Evolutionary conservation across 139 green algal genomes (phyloP).

Genomic region (Closterium sp.): DNA sequence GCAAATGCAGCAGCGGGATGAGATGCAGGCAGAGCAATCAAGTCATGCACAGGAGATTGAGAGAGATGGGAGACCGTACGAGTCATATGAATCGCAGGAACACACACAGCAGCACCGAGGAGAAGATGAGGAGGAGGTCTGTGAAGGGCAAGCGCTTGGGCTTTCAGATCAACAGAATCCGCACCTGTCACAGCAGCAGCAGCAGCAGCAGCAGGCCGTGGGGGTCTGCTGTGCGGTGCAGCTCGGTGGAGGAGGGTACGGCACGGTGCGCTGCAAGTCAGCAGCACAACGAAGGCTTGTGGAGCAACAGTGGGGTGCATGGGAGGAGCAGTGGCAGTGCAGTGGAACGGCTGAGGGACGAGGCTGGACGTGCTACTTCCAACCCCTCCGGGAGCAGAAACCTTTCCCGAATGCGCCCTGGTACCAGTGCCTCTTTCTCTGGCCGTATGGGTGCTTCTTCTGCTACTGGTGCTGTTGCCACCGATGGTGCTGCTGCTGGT

Average conservation of each 20-base stretch:
- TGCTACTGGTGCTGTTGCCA: too few relatives aligned
- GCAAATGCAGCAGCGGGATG: too few relatives aligned
- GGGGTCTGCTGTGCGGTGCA: background rate
- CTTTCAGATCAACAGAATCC: too few relatives aligned
- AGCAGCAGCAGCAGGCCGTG: background rate
- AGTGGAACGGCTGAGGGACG: background rate
- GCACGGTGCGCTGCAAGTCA: background rate
- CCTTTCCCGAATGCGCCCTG: background rate
- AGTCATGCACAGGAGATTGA: too few relatives aligned
- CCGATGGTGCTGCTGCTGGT: background rate
- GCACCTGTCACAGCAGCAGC: background rate
- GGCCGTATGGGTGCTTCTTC: background rate
- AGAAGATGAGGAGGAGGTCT: background rate
- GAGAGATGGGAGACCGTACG: too few relatives aligned
- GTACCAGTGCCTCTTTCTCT: background rate
- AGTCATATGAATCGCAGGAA: background rate
- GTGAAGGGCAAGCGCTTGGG: background rate
- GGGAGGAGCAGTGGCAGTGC: background rate
- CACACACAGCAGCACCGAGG: background rate
- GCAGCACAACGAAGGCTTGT: background rate
- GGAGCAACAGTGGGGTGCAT: background rate
- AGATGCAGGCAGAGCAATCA: too few relatives aligned
- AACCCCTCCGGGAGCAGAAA: background rate
- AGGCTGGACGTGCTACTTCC: background rate
- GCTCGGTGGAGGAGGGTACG: background rate